Conservation (phyloP, 2,329 filamentous ascomycete species). For the Amylocarpus encephaloides region DNA sequence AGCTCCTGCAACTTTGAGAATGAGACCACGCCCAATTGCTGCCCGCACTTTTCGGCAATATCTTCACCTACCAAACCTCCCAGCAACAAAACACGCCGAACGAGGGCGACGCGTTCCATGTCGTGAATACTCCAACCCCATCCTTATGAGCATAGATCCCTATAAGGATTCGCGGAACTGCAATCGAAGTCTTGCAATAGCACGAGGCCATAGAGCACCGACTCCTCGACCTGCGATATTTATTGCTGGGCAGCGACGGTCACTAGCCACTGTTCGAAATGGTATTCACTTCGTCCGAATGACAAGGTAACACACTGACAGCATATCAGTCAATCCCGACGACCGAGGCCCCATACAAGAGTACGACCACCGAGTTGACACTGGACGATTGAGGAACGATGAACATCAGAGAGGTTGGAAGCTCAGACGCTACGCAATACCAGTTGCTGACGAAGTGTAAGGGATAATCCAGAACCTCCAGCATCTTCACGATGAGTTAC, state of each 20-base stretch:
- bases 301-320: neutral
- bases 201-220: neutral
- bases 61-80: conserved; percentile 1
- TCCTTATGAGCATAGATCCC: neutral
- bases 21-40: conserved; percentile 13
- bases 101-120: conserved; percentile 7
- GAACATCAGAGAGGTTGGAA: conserved; percentile 76
- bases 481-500: conserved; percentile 78
- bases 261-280: conserved; percentile 27
- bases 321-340: conserved; percentile 22
- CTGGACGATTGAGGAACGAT: conserved; percentile 73
- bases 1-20: conserved; percentile 4
- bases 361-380: conserved; percentile 75
- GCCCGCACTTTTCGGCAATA: conserved; percentile 6
- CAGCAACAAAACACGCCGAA: neutral
- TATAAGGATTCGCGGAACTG: neutral
- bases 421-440: neutral
- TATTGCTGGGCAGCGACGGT: conserved; percentile 27
- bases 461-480: conserved; percentile 86
- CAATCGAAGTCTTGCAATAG: neutral
- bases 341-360: conserved; percentile 69
- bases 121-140: conserved; percentile 1
- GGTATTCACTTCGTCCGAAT: conserved; percentile 11
- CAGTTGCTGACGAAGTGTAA: conserved; percentile 31
- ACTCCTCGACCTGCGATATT: conserved; percentile 23